Conservation (phyloP, 257 asterid genomes). For the Apocynum venetum region DNA sequence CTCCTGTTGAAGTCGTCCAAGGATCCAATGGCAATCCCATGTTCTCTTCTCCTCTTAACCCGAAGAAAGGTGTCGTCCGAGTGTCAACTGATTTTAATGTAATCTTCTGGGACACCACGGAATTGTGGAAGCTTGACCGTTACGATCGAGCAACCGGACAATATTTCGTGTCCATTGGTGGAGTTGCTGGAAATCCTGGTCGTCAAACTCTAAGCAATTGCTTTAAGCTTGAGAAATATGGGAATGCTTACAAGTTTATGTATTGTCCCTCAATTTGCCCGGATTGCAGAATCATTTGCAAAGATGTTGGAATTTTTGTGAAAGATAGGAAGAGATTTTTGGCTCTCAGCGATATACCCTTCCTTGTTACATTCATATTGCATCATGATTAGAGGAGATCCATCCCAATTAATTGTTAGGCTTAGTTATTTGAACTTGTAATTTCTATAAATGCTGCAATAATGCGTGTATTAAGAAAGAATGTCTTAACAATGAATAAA, state of each 20-base stretch:
- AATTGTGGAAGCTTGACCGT: conserved; percentile 8
- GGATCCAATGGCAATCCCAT: no score
- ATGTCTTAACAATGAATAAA: no score
- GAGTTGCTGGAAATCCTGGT: not conserved
- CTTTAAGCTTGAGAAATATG: conserved; percentile 13
- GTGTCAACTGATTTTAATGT: conserved; percentile 11
- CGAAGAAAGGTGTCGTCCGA: not conserved
- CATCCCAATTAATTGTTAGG: no score
- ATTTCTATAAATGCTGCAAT: no score
- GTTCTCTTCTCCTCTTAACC: conserved; percentile 4
- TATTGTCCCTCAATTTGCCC: conserved; percentile 3
- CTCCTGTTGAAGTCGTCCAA: no score
- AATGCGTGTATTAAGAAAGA: no score
- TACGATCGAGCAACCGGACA: not conserved
- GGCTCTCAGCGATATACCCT: not conserved
- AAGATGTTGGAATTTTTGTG: conserved; percentile 5
- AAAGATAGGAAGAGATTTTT: conserved; percentile 12
- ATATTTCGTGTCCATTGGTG: not conserved
- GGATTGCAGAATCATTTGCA: conserved; percentile 2
- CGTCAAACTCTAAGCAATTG: conserved; percentile 1
- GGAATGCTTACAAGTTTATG: conserved; percentile 5
- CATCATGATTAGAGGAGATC: not conserved
- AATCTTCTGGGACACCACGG: not conserved
- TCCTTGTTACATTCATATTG: not conserved
- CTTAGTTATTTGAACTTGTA: no score